Evolutionary conservation across 306 rosid genomes (phyloP).

Genomic region (Quercus mongolica): DNA sequence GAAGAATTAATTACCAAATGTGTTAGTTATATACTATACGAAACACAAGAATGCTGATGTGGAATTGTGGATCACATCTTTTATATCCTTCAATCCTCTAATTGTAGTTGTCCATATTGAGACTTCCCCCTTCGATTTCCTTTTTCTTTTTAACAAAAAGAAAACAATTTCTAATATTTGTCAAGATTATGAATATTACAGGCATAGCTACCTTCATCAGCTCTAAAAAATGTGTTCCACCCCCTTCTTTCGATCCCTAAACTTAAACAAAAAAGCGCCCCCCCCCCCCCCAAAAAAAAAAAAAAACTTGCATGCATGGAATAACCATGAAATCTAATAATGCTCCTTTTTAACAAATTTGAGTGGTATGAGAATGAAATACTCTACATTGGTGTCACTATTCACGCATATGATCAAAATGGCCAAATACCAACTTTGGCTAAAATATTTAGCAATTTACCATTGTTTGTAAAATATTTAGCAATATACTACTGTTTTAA

Average conservation of each 20-base stretch:
- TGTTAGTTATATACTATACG: no score
- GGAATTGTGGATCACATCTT: no score
- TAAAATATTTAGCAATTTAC: no score
- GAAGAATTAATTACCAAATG: no score
- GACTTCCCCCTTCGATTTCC: no score
- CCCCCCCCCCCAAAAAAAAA: neutral
- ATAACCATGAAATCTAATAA: neutral
- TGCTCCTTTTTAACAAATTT: neutral
- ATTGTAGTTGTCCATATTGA: neutral
- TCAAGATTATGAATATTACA: neutral
- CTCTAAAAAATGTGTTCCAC: neutral
- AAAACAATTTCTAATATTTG: neutral
- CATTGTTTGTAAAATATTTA: no score
- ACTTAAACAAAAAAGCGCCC: no score
- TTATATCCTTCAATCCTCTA: neutral
- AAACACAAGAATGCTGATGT: no score
- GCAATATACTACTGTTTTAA: no score
- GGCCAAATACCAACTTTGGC: no score
- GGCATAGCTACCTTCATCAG: neutral
- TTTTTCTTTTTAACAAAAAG: neutral
- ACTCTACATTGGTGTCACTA: neutral
- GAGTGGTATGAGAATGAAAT: neutral
- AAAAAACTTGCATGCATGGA: neutral
- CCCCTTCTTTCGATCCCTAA: no score
- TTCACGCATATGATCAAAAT: neutral